phyloP scores from a whole-genome alignment of 2,329 filamentous ascomycete genomes.

The Zymoseptoria pseudotritici region DNA sequence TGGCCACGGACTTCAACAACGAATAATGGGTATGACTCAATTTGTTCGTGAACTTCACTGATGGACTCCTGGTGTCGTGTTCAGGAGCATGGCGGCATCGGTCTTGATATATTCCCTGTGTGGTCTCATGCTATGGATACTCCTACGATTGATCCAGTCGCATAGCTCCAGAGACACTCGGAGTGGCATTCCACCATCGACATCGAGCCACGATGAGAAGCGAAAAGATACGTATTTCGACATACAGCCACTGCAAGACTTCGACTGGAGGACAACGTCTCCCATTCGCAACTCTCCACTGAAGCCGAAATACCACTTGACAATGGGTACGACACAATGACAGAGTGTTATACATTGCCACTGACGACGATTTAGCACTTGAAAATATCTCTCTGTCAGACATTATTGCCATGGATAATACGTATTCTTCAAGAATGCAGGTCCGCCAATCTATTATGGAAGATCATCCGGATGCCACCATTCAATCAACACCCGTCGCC shows the following conservation, averaged over 20 bases:
- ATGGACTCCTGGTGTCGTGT: too few species aligned
- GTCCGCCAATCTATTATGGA: constrained; percentile 44
- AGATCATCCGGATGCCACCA: constrained; percentile 36
- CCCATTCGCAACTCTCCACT: constrained; percentile 51
- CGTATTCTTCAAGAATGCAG: constrained; percentile 46
- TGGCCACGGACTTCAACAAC: background rate
- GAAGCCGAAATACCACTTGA: constrained; percentile 55
- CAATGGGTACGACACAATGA: constrained; percentile 58
- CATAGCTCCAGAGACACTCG: background rate
- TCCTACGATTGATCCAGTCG: background rate
- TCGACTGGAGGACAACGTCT: constrained; percentile 45
- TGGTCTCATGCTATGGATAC: background rate
- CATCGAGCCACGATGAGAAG: background rate
- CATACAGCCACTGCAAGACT: constrained; percentile 42
- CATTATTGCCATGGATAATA: constrained; percentile 53
- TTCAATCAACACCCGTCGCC: constrained; percentile 33
- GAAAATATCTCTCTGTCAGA: constrained; percentile 47
- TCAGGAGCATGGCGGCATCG: background rate
- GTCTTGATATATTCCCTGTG: background rate
- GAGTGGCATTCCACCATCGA: background rate
- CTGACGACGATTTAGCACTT: constrained; percentile 38
- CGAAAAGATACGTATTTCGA: constrained; percentile 30
- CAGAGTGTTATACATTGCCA: too few species aligned
- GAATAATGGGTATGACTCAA: background rate
- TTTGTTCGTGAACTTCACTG: background rate